Conservation (phyloP, 164 flowering plant genomes). For the Amborella trichopoda region DNA sequence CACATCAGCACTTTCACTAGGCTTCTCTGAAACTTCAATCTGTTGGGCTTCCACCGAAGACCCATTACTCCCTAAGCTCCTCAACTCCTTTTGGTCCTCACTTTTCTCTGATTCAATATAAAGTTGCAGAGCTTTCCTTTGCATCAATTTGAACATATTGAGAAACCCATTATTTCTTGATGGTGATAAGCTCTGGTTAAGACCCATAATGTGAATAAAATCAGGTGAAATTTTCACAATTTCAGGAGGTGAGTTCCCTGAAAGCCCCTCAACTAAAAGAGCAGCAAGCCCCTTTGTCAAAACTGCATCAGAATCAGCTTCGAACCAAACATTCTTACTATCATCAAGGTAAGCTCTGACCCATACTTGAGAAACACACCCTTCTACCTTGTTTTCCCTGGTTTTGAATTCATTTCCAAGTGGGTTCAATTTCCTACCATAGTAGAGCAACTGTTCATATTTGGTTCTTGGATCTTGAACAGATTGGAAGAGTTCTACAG, state of each 20-base stretch:
- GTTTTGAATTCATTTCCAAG: conserved; percentile 50
- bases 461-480: conserved; percentile 67
- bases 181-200: conserved; percentile 83
- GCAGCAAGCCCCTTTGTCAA: conserved; percentile 96
- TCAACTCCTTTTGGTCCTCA: too few species aligned
- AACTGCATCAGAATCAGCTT: conserved; percentile 91
- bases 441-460: conserved; percentile 76
- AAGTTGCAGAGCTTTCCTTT: conserved; percentile 61
- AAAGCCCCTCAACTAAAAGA: conserved; percentile 74
- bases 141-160: conserved; percentile 89
- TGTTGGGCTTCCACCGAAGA: neutral
- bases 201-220: conserved; percentile 62
- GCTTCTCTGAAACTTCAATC: conserved; percentile 6
- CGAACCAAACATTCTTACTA: conserved; percentile 47
- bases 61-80: neutral
- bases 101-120: conserved; percentile 32
- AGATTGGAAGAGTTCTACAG: conserved; percentile 75
- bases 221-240: conserved; percentile 68
- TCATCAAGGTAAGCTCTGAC: conserved; percentile 64
- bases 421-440: conserved; percentile 51
- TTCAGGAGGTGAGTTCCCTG: conserved; percentile 55
- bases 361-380: conserved; percentile 98
- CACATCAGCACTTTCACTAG: too few species aligned
- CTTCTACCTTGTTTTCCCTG: conserved; percentile 70
- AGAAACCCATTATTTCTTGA: conserved; percentile 92